Evolutionary conservation across 352 stramenopile genomes (phyloP).

Genomic region (Phytopythium sindhum): DNA sequence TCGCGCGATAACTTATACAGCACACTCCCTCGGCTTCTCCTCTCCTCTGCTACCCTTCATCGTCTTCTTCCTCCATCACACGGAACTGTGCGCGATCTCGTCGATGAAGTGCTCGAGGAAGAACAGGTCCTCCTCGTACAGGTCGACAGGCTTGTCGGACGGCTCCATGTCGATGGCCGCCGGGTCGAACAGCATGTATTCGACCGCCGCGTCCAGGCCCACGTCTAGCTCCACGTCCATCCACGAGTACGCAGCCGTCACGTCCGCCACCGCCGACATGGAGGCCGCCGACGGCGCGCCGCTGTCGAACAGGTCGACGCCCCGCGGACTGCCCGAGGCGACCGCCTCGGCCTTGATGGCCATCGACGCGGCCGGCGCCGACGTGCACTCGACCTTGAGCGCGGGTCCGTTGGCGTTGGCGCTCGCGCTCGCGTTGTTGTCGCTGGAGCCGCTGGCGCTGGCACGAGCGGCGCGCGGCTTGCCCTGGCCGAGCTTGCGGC

Average conservation of each 20-base stretch:
- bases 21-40: background rate
- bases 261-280: slow-evolving; percentile 20
- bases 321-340: slow-evolving; percentile 32
- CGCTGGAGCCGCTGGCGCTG: background rate
- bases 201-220: slow-evolving; percentile 60
- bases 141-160: slow-evolving; percentile 64
- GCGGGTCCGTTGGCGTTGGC: slow-evolving; percentile 16
- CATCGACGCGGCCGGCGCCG: background rate
- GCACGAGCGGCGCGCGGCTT: slow-evolving; percentile 13
- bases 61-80: slow-evolving; percentile 9
- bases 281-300: slow-evolving; percentile 15
- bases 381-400: slow-evolving; percentile 23
- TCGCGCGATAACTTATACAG: slow-evolving; percentile 7
- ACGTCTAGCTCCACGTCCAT: slow-evolving; percentile 75
- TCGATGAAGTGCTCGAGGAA: slow-evolving; percentile 81
- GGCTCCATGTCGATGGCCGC: slow-evolving; percentile 70
- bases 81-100: slow-evolving; percentile 58
- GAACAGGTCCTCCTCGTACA: slow-evolving; percentile 78
- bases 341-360: slow-evolving; percentile 15
- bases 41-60: background rate
- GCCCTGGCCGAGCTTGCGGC: slow-evolving; percentile 53
- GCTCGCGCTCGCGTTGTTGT: slow-evolving; percentile 12
- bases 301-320: slow-evolving; percentile 46
- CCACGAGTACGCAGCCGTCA: slow-evolving; percentile 45
- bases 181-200: slow-evolving; percentile 77